A percentile compares a stretch with the other conserved stretches of the same genome.
These are phyloP conservation scores for Penicillium sp. DNA, from an alignment of 2,329 filamentous ascomycete genomes.

Conservation along the genomic window DNA sequence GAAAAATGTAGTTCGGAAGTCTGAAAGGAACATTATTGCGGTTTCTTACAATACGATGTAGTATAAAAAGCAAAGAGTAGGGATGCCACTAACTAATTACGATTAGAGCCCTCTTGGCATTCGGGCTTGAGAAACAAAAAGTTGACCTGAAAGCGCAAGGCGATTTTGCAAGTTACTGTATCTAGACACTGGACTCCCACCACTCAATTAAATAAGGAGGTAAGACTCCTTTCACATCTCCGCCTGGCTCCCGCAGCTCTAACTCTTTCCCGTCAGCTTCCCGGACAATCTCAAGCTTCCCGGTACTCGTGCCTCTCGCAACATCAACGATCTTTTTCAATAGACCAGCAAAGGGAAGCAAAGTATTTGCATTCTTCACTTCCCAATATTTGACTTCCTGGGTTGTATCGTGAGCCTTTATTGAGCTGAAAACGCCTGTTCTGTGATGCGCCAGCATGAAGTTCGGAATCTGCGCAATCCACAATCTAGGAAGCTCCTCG, in stretches of 20 bases:
- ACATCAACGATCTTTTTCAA: slow-evolving; percentile 15
- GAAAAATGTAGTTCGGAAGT: no score
- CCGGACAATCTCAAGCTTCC: slow-evolving; percentile 22
- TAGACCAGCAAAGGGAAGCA: slow-evolving; percentile 15
- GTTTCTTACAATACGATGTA: no score
- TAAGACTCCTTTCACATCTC: slow-evolving; percentile 5
- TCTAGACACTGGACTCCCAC: not conserved
- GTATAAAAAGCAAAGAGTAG: no score
- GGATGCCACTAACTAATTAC: no score
- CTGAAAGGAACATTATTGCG: no score
- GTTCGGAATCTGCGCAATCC: slow-evolving; percentile 47
- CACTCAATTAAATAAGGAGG: not conserved
- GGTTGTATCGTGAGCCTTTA: slow-evolving; percentile 36
- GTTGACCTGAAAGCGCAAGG: no score
- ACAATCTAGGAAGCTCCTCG: slow-evolving; percentile 43
- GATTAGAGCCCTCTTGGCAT: no score
- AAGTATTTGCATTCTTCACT: slow-evolving; percentile 24
- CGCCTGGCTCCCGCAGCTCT: slow-evolving; percentile 24
- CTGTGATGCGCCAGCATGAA: slow-evolving; percentile 49
- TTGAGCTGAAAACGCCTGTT: slow-evolving; percentile 39
- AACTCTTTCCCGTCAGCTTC: slow-evolving; percentile 22
- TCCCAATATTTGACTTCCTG: slow-evolving; percentile 41
- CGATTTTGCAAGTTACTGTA: no score
- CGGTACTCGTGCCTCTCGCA: slow-evolving; percentile 12
- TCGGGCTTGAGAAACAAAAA: no score